phyloP scores from a whole-genome alignment of 192 early-diverging fungal genomes.

The Coemansia aciculifera region DNA sequence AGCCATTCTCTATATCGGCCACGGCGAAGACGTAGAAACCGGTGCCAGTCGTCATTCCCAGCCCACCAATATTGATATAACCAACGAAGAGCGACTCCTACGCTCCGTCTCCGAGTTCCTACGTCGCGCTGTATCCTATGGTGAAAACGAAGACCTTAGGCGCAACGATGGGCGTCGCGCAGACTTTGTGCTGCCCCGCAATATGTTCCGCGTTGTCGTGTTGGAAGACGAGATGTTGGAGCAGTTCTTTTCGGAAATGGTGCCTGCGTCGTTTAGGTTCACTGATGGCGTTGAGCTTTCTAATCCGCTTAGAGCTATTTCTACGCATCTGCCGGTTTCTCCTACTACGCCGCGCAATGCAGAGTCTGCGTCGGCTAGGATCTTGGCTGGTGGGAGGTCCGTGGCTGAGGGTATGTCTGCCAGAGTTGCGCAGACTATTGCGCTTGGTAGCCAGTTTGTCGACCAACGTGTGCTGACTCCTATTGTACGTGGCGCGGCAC shows the following conservation, averaged over 20 bases:
- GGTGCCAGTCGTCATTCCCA: background rate
- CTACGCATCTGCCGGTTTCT: conserved; percentile 39
- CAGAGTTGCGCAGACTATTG: conserved; percentile 49
- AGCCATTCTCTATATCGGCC: conserved; percentile 74
- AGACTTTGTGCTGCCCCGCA: conserved; percentile 39
- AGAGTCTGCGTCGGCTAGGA: conserved; percentile 25
- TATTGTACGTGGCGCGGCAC: conserved; percentile 33
- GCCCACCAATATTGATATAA: conserved; percentile 20
- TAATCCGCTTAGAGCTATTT: conserved; percentile 46
- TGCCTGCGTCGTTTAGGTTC: conserved; percentile 47
- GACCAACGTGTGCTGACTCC: conserved; percentile 41
- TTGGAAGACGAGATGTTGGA: conserved; percentile 85
- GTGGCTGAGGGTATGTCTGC: conserved; percentile 49
- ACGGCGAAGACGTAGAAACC: conserved; percentile 37
- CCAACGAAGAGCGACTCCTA: conserved; percentile 51
- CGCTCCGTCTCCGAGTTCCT: conserved; percentile 41
- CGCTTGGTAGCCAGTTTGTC: conserved; percentile 53
- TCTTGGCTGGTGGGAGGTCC: conserved; percentile 31
- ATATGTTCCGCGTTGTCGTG: conserved; percentile 77
- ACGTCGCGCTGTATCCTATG: conserved; percentile 29
- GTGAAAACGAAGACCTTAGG: conserved; percentile 9
- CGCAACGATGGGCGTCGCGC: background rate
- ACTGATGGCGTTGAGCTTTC: conserved; percentile 52
- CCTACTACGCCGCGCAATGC: conserved; percentile 27
- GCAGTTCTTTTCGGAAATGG: conserved; percentile 70